Evolutionary conservation across 805 yeast genomes (phyloP).

Genomic region (Kodamaea restingae): DNA sequence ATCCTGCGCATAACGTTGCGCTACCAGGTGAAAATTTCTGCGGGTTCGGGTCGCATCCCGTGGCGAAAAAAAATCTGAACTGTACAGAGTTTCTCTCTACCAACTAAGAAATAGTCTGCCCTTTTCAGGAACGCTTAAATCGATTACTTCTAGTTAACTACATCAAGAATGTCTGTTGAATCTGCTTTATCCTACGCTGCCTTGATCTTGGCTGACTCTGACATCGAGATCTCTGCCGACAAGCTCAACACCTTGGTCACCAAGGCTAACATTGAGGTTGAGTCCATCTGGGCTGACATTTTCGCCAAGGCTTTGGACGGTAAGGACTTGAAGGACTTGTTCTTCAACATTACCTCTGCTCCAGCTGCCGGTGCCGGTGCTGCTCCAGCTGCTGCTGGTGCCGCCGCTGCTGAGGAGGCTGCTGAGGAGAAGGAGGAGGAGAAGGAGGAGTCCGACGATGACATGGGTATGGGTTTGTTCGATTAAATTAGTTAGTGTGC

Average conservation of each 20-base stretch:
- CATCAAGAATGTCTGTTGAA: slow-evolving; percentile 40
- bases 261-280: slow-evolving; percentile 43
- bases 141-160: slow-evolving; percentile 44
- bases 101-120: slow-evolving; percentile 48
- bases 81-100: slow-evolving; percentile 8
- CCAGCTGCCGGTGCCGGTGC: slow-evolving; percentile 42
- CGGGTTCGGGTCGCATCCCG: slow-evolving; percentile 1
- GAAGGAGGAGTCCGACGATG: slow-evolving; percentile 40
- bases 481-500: slow-evolving; percentile 25
- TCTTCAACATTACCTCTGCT: slow-evolving; percentile 46
- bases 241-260: slow-evolving; percentile 39
- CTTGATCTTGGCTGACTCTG: slow-evolving; percentile 47
- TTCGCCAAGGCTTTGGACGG: slow-evolving; percentile 47
- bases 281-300: slow-evolving; percentile 45
- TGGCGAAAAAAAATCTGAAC: slow-evolving; percentile 3
- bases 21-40: slow-evolving; percentile 9
- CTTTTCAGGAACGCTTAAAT: slow-evolving; percentile 36
- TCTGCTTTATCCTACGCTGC: slow-evolving; percentile 49
- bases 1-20: slow-evolving; percentile 1
- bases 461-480: slow-evolving; percentile 32
- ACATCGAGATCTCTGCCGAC: slow-evolving; percentile 43
- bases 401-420: slow-evolving; percentile 29
- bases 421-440: slow-evolving; percentile 31
- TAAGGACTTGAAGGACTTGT: slow-evolving; percentile 44
- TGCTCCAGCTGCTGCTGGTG: slow-evolving; percentile 35